These are phyloP conservation scores for Medicago lupulina DNA, from an alignment of 306 rosid species.

Conservation along the genomic window DNA sequence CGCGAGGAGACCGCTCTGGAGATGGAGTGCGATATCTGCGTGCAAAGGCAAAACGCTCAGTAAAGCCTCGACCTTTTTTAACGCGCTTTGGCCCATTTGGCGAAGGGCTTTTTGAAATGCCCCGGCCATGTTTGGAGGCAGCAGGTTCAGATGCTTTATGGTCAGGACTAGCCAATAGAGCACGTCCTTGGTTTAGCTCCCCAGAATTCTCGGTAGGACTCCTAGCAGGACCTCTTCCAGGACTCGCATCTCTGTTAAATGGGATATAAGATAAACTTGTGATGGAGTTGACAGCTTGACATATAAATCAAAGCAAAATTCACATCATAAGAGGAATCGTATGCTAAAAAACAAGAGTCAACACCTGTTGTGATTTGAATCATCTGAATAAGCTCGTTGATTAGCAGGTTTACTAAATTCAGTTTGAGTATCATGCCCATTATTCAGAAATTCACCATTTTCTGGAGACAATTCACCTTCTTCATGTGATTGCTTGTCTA, in stretches of 20 bases:
- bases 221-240: slow-evolving; percentile 54
- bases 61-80: slow-evolving; percentile 98
- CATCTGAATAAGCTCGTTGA: slow-evolving; percentile 61
- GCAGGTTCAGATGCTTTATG: slow-evolving; percentile 56
- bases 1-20: slow-evolving; percentile 63
- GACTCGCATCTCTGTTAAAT: slow-evolving; percentile 63
- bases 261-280: slow-evolving; percentile 38
- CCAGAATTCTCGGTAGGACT: slow-evolving; percentile 54
- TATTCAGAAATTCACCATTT: slow-evolving; percentile 54
- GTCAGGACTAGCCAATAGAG: slow-evolving; percentile 52
- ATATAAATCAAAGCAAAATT: slow-evolving; percentile 22
- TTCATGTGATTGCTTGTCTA: slow-evolving; percentile 68
- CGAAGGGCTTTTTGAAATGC: slow-evolving; percentile 74
- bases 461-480: slow-evolving; percentile 87
- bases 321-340: neutral
- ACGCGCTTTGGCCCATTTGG: slow-evolving; percentile 90
- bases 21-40: slow-evolving; percentile 96
- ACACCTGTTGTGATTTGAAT: slow-evolving; percentile 74
- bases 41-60: slow-evolving; percentile 85
- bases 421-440: slow-evolving; percentile 62
- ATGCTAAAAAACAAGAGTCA: slow-evolving; percentile 31
- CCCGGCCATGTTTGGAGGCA: slow-evolving; percentile 53
- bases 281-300: slow-evolving; percentile 20
- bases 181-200: slow-evolving; percentile 51
- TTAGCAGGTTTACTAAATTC: slow-evolving; percentile 51